Evolutionary conservation across 2,329 filamentous ascomycete genomes (phyloP).

Genomic region (Beauveria brongniartii): DNA sequence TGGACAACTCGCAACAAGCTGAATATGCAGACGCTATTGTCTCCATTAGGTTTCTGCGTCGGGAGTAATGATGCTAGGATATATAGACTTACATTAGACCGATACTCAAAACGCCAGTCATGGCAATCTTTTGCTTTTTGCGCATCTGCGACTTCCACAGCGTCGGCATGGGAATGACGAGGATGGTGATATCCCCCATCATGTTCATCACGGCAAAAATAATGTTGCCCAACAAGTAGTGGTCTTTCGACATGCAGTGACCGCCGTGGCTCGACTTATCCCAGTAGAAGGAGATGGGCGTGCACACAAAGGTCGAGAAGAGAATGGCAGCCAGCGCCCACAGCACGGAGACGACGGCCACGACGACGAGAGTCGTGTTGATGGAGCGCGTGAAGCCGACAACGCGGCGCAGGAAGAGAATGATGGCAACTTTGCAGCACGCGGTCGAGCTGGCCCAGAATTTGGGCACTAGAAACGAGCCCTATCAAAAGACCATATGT

Average conservation of each 20-base stretch:
- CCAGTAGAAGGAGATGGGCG: slow-evolving; percentile 11
- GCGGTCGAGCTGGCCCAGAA: slow-evolving; percentile 10
- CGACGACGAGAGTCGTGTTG: background rate
- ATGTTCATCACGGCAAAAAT: background rate
- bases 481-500: background rate
- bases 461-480: slow-evolving; percentile 7
- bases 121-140: slow-evolving; percentile 7
- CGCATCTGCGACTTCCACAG: slow-evolving; percentile 4
- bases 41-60: background rate
- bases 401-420: slow-evolving; percentile 7
- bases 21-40: slow-evolving; percentile 8
- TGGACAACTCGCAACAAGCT: slow-evolving; percentile 3
- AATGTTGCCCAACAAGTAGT: slow-evolving; percentile 1
- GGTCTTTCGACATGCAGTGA: background rate
- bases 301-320: slow-evolving; percentile 9
- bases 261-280: slow-evolving; percentile 4
- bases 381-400: slow-evolving; percentile 6
- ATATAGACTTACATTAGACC: slow-evolving; percentile 3
- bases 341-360: background rate
- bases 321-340: slow-evolving; percentile 4
- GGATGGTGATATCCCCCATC: background rate
- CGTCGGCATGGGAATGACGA: slow-evolving; percentile 9
- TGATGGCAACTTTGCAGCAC: slow-evolving; percentile 10
- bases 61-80: background rate
- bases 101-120: slow-evolving; percentile 7